Percentiles rank a stretch among this genome's conserved stretches.
These are phyloP conservation scores for Begonia loranthoides DNA, from an alignment of 306 rosid genomes.

Conservation along the genomic window DNA sequence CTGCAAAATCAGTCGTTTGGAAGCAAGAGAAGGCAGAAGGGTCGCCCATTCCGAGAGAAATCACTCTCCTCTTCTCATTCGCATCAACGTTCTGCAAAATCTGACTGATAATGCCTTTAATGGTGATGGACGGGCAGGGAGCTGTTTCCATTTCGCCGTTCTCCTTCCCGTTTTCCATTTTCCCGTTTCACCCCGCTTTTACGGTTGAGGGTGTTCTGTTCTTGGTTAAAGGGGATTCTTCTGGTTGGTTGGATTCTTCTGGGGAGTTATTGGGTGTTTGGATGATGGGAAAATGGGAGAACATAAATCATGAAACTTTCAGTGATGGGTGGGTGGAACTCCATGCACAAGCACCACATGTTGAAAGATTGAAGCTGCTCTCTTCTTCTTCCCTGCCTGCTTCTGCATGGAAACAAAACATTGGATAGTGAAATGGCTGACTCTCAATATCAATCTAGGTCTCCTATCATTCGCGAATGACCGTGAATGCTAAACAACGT, in stretches of 20 bases:
- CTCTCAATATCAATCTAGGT: too few species aligned
- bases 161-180: slow-evolving; percentile 34
- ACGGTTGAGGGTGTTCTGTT: neutral
- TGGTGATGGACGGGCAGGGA: slow-evolving; percentile 47
- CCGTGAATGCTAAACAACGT: too few species aligned
- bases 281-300: neutral
- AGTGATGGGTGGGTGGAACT: neutral
- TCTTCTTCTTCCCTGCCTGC: neutral
- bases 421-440: neutral
- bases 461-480: too few species aligned
- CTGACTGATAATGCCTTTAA: slow-evolving; percentile 68
- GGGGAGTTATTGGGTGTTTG: neutral
- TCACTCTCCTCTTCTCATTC: slow-evolving; percentile 19
- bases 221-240: neutral
- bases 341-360: slow-evolving; percentile 28
- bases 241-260: neutral
- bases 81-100: slow-evolving; percentile 36
- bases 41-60: slow-evolving; percentile 85
- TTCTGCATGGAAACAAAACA: slow-evolving; percentile 15
- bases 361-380: slow-evolving; percentile 5
- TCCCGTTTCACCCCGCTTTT: neutral
- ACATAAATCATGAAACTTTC: neutral
- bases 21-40: slow-evolving; percentile 64
- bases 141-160: slow-evolving; percentile 29
- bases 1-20: slow-evolving; percentile 31